Evolutionary conservation across 768 basidiomycete genomes (phyloP).

Genomic region (Imleria badia): DNA sequence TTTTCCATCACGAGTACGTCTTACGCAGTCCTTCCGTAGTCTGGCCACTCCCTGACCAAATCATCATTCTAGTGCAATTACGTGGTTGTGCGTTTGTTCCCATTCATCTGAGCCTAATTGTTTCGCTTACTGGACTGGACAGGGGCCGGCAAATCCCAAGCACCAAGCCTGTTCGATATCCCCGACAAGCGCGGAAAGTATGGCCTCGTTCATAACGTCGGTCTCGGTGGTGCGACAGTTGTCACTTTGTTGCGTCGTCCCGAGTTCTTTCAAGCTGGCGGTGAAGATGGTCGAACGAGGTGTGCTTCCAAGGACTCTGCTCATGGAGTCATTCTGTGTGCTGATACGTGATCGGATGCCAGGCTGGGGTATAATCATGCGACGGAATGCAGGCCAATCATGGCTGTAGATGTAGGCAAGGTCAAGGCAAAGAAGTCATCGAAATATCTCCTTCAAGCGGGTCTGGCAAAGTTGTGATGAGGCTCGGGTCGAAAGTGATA

Average conservation of each 20-base stretch:
- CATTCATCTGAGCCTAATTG: no score
- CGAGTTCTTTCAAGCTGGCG: slow-evolving; percentile 64
- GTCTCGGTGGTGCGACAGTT: slow-evolving; percentile 77
- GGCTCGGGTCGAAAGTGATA: no score
- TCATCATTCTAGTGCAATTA: slow-evolving; percentile 59
- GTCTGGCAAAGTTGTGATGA: slow-evolving; percentile 37
- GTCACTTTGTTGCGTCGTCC: slow-evolving; percentile 72
- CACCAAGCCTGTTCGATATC: slow-evolving; percentile 59
- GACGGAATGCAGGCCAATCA: slow-evolving; percentile 59
- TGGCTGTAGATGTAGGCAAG: slow-evolving; percentile 63
- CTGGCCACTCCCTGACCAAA: neutral
- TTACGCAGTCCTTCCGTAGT: neutral
- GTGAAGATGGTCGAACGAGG: slow-evolving; percentile 65
- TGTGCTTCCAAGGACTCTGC: slow-evolving; percentile 14
- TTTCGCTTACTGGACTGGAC: neutral
- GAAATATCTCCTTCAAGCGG: slow-evolving; percentile 30
- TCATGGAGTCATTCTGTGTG: neutral
- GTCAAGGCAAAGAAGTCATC: slow-evolving; percentile 70
- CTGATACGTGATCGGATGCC: neutral
- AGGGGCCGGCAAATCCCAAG: slow-evolving; percentile 84
- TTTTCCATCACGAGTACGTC: slow-evolving; percentile 76
- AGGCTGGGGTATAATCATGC: slow-evolving; percentile 83
- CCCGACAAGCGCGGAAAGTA: slow-evolving; percentile 69
- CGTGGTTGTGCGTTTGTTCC: slow-evolving; percentile 49
- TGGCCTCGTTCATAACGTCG: slow-evolving; percentile 56